Evolutionary conservation across 306 rosid species (phyloP).

Genomic region (Castanopsis chinensis): DNA sequence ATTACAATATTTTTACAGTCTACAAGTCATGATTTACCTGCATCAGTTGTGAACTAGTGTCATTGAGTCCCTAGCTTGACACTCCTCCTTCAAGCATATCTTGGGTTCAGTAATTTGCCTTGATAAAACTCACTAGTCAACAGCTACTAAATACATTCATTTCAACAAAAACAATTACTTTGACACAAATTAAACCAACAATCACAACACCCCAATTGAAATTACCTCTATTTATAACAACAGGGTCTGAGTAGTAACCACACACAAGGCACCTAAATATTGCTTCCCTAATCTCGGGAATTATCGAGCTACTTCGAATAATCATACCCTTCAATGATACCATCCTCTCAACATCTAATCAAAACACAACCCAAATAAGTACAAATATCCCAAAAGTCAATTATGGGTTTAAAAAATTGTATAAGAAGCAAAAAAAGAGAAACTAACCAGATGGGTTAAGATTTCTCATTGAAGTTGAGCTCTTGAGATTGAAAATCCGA

Average conservation of each 20-base stretch:
- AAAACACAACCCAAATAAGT: constrained; percentile 11
- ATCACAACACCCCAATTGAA: neutral
- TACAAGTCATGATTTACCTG: constrained; percentile 45
- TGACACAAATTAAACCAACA: neutral
- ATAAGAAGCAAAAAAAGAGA: neutral
- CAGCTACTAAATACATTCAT: constrained; percentile 1
- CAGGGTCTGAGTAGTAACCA: constrained; percentile 77
- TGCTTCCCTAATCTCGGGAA: constrained; percentile 97
- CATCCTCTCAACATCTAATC: constrained; percentile 91
- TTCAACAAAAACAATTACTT: neutral
- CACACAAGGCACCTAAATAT: constrained; percentile 92
- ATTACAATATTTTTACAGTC: no score
- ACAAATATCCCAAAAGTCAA: neutral
- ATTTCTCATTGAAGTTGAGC: constrained; percentile 83
- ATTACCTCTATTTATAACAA: constrained; percentile 83
- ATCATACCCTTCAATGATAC: constrained; percentile 91
- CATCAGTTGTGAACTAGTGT: constrained; percentile 89
- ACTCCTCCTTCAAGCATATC: constrained; percentile 79
- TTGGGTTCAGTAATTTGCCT: constrained; percentile 80
- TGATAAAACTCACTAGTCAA: constrained; percentile 20
- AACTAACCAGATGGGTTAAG: constrained; percentile 88
- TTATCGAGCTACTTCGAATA: constrained; percentile 78
- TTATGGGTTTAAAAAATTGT: neutral
- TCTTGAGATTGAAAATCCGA: constrained; percentile 75
- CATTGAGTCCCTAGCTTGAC: constrained; percentile 91